A percentile compares a stretch with the other conserved stretches of the same genome.
These are phyloP conservation scores for Talaromyces borbonicus DNA, from an alignment of 495 filamentous ascomycete species.

Conservation along the genomic window DNA sequence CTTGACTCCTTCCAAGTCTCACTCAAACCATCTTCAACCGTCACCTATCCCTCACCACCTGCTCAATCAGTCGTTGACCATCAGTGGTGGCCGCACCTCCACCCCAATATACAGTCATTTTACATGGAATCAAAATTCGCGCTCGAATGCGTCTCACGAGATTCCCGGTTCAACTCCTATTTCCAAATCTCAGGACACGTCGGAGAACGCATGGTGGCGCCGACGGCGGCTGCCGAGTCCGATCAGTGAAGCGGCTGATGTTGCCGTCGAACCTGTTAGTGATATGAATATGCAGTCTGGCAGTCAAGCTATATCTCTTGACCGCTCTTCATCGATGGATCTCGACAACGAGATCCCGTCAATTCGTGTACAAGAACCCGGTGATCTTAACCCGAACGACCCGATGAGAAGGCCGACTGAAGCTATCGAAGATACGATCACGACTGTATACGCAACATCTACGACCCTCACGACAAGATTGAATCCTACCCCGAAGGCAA, in stretches of 20 bases:
- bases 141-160: conserved; percentile 11
- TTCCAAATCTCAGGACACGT: conserved; percentile 19
- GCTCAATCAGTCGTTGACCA: conserved; percentile 21
- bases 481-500: conserved; percentile 22
- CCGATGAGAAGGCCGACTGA: too few relatives aligned
- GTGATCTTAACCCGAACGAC: too few relatives aligned
- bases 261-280: conserved; percentile 22
- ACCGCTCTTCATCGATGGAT: conserved; percentile 11
- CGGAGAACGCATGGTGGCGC: conserved; percentile 33
- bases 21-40: conserved; percentile 32
- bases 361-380: too few relatives aligned
- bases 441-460: not conserved
- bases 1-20: conserved; percentile 15
- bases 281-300: conserved; percentile 18
- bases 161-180: conserved; percentile 15
- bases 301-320: conserved; percentile 8
- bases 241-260: conserved; percentile 56
- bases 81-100: conserved; percentile 25
- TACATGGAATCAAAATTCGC: conserved; percentile 15
- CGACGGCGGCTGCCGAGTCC: conserved; percentile 58
- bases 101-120: conserved; percentile 31
- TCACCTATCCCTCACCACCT: conserved; percentile 39
- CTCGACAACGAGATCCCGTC: conserved; percentile 18
- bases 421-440: too few relatives aligned
- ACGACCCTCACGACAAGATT: conserved; percentile 15